Conservation (phyloP, 805 yeast genomes). For the Limtongia smithiae region DNA sequence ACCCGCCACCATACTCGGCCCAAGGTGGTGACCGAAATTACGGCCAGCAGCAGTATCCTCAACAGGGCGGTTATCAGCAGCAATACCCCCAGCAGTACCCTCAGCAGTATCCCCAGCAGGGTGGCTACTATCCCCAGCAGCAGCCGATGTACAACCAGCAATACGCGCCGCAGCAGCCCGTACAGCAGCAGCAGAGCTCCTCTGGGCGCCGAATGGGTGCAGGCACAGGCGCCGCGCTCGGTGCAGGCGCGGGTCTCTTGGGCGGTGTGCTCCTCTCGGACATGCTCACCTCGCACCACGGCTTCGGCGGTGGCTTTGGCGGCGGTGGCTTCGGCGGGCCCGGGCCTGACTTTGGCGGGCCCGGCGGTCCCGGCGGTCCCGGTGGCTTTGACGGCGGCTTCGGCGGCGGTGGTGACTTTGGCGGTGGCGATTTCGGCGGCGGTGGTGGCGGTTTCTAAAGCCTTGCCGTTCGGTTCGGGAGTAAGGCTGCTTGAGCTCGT, state of each 20-base stretch:
- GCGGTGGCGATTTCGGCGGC: conserved; percentile 36
- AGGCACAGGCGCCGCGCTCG: conserved; percentile 45
- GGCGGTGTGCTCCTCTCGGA: conserved; percentile 57
- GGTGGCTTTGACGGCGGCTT: conserved; percentile 35
- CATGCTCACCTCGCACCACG: conserved; percentile 40
- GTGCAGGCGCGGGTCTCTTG: conserved; percentile 57
- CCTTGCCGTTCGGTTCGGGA: background rate
- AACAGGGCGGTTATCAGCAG: conserved; percentile 16
- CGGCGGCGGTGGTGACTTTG: conserved; percentile 28
- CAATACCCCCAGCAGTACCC: conserved; percentile 21
- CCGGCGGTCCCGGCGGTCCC: background rate
- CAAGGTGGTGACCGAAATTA: conserved; percentile 7
- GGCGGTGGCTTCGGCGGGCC: conserved; percentile 38
- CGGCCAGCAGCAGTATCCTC: conserved; percentile 11
- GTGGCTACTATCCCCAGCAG: conserved; percentile 18
- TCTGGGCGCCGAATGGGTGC: conserved; percentile 41
- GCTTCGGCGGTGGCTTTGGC: conserved; percentile 27
- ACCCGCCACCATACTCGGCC: conserved; percentile 30
- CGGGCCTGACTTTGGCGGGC: conserved; percentile 20
- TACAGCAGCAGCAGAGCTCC: conserved; percentile 32
- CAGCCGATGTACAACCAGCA: conserved; percentile 5
- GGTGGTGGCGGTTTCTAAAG: conserved; percentile 27
- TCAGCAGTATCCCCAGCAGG: conserved; percentile 1
- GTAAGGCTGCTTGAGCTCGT: background rate
- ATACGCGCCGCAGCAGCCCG: conserved; percentile 23